A percentile compares a stretch with the other conserved stretches of the same genome.
Evolutionary conservation across 2,329 filamentous ascomycete genomes (phyloP).

Genomic region (Arachnopeziza araneosa): DNA sequence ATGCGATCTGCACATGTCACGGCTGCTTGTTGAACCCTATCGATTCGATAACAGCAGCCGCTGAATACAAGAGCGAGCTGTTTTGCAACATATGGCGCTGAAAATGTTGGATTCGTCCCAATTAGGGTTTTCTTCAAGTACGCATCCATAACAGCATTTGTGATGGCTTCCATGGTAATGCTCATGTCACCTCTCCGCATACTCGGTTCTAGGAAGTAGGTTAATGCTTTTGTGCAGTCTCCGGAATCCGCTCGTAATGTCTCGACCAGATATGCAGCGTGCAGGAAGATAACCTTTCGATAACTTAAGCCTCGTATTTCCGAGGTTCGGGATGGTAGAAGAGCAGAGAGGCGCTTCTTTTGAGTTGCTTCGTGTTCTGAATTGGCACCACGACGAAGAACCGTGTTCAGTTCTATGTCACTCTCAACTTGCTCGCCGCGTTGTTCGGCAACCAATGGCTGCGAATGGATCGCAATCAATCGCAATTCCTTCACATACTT

Average conservation of each 20-base stretch:
- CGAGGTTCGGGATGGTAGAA: conserved; percentile 69
- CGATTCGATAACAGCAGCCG: conserved; percentile 88
- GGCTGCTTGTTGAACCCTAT: conserved; percentile 84
- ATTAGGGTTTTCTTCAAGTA: conserved; percentile 73
- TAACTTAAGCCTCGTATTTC: conserved; percentile 83
- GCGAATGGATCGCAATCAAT: conserved; percentile 79
- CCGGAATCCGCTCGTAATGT: conserved; percentile 79
- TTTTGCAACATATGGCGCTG: conserved; percentile 83
- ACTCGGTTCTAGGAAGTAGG: conserved; percentile 92
- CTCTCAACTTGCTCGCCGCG: conserved; percentile 87
- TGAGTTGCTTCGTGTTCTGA: conserved; percentile 72
- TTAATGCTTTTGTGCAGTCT: conserved; percentile 82
- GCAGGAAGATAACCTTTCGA: conserved; percentile 85
- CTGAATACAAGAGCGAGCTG: conserved; percentile 83
- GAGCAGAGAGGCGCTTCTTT: conserved; percentile 68
- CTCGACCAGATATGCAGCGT: conserved; percentile 85
- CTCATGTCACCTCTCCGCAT: conserved; percentile 60
- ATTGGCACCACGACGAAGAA: conserved; percentile 80
- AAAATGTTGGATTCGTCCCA: conserved; percentile 70
- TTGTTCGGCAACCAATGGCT: conserved; percentile 81
- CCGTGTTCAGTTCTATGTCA: conserved; percentile 93
- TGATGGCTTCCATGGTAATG: conserved; percentile 59
- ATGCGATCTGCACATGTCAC: conserved; percentile 79
- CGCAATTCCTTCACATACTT: conserved; percentile 72
- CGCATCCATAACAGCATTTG: conserved; percentile 64